Evolutionary conservation across 2,329 filamentous ascomycete species (phyloP).

Genomic region (Sporothrix pallida): DNA sequence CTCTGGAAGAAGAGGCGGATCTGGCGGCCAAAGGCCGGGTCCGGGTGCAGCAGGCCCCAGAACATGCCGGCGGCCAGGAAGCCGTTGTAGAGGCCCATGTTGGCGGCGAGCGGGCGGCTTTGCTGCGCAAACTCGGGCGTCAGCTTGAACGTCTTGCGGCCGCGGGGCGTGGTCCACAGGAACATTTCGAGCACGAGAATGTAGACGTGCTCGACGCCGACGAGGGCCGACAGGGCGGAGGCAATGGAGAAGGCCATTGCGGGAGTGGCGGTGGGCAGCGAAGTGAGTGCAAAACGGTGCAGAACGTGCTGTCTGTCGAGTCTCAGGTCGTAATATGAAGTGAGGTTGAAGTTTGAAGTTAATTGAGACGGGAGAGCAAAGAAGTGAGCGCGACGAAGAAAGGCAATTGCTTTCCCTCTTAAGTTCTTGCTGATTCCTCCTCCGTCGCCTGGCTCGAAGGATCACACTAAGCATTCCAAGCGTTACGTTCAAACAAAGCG

Average conservation of each 20-base stretch:
- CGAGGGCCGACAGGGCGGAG: slow-evolving; percentile 44
- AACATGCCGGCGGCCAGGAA: slow-evolving; percentile 56
- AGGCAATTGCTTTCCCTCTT: neutral
- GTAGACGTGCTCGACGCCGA: slow-evolving; percentile 55
- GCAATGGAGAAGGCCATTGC: slow-evolving; percentile 35
- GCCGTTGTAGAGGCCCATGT: slow-evolving; percentile 61
- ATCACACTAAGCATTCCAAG: slow-evolving; percentile 4
- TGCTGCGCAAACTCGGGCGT: slow-evolving; percentile 53
- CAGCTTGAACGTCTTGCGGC: slow-evolving; percentile 53
- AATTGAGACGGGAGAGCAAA: neutral
- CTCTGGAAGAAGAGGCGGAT: slow-evolving; percentile 56
- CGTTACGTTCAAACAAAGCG: neutral
- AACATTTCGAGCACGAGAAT: slow-evolving; percentile 58
- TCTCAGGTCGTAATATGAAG: neutral
- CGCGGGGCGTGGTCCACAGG: slow-evolving; percentile 55
- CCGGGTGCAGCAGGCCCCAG: slow-evolving; percentile 56
- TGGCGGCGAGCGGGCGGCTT: slow-evolving; percentile 54
- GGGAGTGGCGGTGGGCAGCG: neutral
- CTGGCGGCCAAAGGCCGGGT: slow-evolving; percentile 50
- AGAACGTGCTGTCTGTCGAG: neutral
- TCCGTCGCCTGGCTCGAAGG: neutral
- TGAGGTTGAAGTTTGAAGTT: neutral
- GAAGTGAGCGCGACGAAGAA: neutral
- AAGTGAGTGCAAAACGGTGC: neutral
- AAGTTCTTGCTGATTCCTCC: neutral